Base-by-base conservation (phyloP, 805 yeast species). In the Schwanniomyces polymorphus region DNA sequence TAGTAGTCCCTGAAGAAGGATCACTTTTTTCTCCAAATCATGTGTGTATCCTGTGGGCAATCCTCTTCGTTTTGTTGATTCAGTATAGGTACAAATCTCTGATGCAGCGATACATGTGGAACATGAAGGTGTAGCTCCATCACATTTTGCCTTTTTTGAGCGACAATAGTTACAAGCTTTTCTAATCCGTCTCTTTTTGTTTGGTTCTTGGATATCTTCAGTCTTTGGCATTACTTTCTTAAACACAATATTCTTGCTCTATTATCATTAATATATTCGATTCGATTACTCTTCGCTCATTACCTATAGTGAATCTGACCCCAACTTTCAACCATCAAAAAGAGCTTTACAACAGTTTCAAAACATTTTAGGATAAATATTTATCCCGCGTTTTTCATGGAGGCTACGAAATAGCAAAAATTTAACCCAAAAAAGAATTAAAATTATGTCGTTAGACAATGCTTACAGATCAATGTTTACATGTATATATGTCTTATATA, bases 81-180 rank as follows among this genome's bases (percentile, higher is more conserved):
- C 21, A 18, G 58, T 41, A 44, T 58, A 60, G 4, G 50, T 43
- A 43, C 64, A 60, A 8, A 34, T 7, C 11, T 40, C 29, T 21
- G 43, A 42, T 14, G 25, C 31, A 9, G 33, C 40, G 6, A 31
- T 38, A 43, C 64, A 60, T 17, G 50, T 56, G 8, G 61, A 46
- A 42, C 64, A 60, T 10, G 42, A 29, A 4, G 64, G 64, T 11
- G 47, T 26, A 27, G 41, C 35, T 3, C 64, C 64, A 42, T 60
- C 64, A 46, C 65, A 60, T 41, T 57, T 59, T n/a, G 59, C 59
- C 39, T 56, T 57, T 45, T 55, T 58, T 23, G 51, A 37, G 11
- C 63, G 52, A 45, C 65, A 60, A 25, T 29, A 47, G 40, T 59
- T 58, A 33, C 65, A 60, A n/a, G 65, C 65, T 43, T 55, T 57